phyloP scores from a whole-genome alignment of 2,329 filamentous ascomycete genomes.

The Massarina eburnea region DNA sequence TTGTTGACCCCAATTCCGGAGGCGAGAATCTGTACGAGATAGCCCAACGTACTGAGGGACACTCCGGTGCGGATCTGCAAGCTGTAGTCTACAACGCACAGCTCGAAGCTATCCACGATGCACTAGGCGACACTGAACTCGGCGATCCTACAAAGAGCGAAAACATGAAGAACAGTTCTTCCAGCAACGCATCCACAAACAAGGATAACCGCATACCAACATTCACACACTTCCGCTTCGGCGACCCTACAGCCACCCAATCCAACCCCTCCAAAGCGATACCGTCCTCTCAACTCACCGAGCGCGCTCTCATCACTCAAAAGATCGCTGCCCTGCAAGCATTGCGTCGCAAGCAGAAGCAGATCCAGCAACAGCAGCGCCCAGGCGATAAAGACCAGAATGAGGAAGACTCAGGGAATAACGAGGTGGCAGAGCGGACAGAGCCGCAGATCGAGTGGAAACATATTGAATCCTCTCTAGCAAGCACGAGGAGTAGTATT shows the following conservation, averaged over 20 bases:
- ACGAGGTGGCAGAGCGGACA: constrained; percentile 49
- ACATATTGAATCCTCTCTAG: constrained; percentile 77
- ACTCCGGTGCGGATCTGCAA: constrained; percentile 91
- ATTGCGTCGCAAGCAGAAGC: constrained; percentile 64
- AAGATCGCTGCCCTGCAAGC: constrained; percentile 80
- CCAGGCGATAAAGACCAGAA: constrained; percentile 21
- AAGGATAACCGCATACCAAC: constrained; percentile 34
- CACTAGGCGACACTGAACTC: constrained; percentile 64
- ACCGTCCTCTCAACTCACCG: constrained; percentile 63
- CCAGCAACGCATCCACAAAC: constrained; percentile 9
- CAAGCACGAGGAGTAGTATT: constrained; percentile 79
- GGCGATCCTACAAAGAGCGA: constrained; percentile 31
- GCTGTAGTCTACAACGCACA: constrained; percentile 95
- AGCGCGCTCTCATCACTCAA: constrained; percentile 76
- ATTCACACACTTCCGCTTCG: constrained; percentile 75
- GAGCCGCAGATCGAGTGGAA: constrained; percentile 84
- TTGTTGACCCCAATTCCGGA: constrained; percentile 51
- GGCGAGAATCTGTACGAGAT: constrained; percentile 65
- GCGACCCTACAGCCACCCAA: constrained; percentile 50
- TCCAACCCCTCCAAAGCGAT: constrained; percentile 40
- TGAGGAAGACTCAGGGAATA: constrained; percentile 21
- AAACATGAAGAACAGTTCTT: constrained; percentile 28
- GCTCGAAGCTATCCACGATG: constrained; percentile 93
- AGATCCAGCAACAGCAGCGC: constrained; percentile 38
- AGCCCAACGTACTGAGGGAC: constrained; percentile 79